Base-by-base conservation (phyloP, 208 protist species). In the Endotrypanum monterogeii region DNA sequence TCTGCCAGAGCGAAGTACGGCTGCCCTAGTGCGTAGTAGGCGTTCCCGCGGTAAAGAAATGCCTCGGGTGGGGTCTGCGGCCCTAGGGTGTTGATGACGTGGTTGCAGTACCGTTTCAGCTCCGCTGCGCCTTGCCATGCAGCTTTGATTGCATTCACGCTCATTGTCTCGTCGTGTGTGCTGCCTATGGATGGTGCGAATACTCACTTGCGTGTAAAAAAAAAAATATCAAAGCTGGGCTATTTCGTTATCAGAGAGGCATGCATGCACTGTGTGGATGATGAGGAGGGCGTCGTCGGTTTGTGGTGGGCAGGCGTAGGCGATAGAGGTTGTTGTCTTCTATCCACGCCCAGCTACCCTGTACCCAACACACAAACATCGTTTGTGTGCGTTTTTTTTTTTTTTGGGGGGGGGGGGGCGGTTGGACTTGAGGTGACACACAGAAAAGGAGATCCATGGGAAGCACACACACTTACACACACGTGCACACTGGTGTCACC, bases 1-100 rank as follows among this genome's bases (percentile, higher is more conserved):
- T 96, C 92, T 1, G 92, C 89, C 30, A 96, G 58, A 18, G 92
- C 92, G 71, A 96, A 89, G 76, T 92, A 96, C 1, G 92, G 92
- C 73, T 88, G 83, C 1, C 89, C 90, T 14, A 96, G 79, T 11
- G 85, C 89, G 72, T 87, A 93, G 80, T 96, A 96, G 54, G 92
- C 92, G 80, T 96, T 95, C 20, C 89, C 92, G 55, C 92, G 88
- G 73, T 85, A 95, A 54, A 96, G 78, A 73, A 96, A 96, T 0
- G 83, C 89, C 78, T 96, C 90, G 2, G 92, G 90, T 28, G 90
- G 90, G 12, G 83, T 89, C 41, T 82, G 67, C 12, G 92, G 73
- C 30, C 92, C 90, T 14, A 96, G 77, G n/a, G 87, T 87, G 70
- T 92, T 87, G 71, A 96, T 94, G 25, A 95, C 81, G 68, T 83